These are phyloP conservation scores for Kwoniella pini DNA, from an alignment of 768 basidiomycete species.

Conservation along the genomic window DNA sequence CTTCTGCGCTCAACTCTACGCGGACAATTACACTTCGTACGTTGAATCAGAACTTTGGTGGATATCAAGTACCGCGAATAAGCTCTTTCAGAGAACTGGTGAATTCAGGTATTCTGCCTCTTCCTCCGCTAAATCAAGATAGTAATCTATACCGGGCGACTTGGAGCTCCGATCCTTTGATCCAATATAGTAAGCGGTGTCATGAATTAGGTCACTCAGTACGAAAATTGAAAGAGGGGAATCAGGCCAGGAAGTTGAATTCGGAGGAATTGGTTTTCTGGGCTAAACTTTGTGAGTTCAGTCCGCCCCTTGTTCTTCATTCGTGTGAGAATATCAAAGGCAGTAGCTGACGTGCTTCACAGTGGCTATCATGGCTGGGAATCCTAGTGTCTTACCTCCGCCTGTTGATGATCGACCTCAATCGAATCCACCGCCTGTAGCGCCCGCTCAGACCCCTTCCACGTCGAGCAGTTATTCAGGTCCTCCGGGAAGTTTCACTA, in stretches of 20 bases:
- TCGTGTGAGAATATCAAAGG: neutral
- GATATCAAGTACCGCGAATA: conserved; percentile 18
- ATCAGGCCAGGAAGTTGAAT: conserved; percentile 8
- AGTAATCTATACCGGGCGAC: neutral
- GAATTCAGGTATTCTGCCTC: conserved; percentile 21
- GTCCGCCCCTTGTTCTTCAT: neutral
- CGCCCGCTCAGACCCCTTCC: neutral
- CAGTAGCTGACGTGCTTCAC: neutral
- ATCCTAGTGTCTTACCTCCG: conserved; percentile 28
- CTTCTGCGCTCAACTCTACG: neutral
- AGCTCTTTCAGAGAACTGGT: conserved; percentile 30
- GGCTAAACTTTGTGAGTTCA: conserved; percentile 31
- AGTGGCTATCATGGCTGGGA: conserved; percentile 28
- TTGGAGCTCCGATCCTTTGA: conserved; percentile 5
- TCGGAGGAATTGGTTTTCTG: conserved; percentile 34
- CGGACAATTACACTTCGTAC: neutral
- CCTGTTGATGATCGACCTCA: conserved; percentile 15
- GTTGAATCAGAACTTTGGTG: conserved; percentile 9
- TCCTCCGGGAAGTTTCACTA: conserved; percentile 10
- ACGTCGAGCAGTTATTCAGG: neutral
- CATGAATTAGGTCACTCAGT: conserved; percentile 30
- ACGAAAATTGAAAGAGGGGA: conserved; percentile 11
- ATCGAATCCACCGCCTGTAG: conserved; percentile 1
- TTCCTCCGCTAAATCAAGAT: conserved; percentile 19
- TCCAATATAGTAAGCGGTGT: conserved; percentile 29